Conservation (phyloP, 2,329 filamentous ascomycete species). For the Aspergillus sp. region DNA sequence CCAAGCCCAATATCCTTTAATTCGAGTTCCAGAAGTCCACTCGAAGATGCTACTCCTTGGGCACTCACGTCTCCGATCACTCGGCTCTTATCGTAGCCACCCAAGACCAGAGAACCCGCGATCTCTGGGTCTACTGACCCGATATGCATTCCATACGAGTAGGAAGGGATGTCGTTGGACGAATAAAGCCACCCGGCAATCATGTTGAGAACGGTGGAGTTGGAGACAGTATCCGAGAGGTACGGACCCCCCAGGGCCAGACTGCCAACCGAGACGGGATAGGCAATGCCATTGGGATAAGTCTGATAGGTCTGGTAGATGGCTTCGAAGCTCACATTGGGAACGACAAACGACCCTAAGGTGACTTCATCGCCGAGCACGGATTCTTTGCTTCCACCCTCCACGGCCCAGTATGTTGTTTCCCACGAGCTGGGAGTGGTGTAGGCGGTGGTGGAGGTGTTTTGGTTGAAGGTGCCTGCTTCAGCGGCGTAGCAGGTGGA, state of each 20-base stretch:
- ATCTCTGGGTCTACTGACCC: slow-evolving; percentile 39
- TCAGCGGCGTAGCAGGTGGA: slow-evolving; percentile 19
- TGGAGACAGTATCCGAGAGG: slow-evolving; percentile 5
- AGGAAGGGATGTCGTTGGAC: slow-evolving; percentile 34
- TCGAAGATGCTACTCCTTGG: slow-evolving; percentile 16
- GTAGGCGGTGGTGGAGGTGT: slow-evolving; percentile 15
- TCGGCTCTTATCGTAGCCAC: slow-evolving; percentile 48
- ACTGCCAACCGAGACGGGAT: slow-evolving; percentile 23
- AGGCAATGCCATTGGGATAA: slow-evolving; percentile 22
- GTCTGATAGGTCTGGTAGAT: slow-evolving; percentile 25
- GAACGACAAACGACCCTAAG: slow-evolving; percentile 8
- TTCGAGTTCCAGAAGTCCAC: slow-evolving; percentile 18
- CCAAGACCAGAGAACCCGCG: slow-evolving; percentile 42
- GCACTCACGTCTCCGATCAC: slow-evolving; percentile 32
- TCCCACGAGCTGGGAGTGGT: slow-evolving; percentile 12
- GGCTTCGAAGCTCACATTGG: slow-evolving; percentile 22
- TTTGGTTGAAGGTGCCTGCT: slow-evolving; percentile 17
- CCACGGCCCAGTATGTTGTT: slow-evolving; percentile 18
- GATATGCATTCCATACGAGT: slow-evolving; percentile 49
- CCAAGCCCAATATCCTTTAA: slow-evolving; percentile 47
- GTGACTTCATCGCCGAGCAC: slow-evolving; percentile 15
- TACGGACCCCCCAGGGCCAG: slow-evolving; percentile 22
- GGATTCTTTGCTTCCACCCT: slow-evolving; percentile 15
- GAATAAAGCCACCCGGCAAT: slow-evolving; percentile 19
- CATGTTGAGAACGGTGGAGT: slow-evolving; percentile 13